phyloP scores from a whole-genome alignment of 2,329 filamentous ascomycete genomes.

The Hymenoscyphus infarciens region DNA sequence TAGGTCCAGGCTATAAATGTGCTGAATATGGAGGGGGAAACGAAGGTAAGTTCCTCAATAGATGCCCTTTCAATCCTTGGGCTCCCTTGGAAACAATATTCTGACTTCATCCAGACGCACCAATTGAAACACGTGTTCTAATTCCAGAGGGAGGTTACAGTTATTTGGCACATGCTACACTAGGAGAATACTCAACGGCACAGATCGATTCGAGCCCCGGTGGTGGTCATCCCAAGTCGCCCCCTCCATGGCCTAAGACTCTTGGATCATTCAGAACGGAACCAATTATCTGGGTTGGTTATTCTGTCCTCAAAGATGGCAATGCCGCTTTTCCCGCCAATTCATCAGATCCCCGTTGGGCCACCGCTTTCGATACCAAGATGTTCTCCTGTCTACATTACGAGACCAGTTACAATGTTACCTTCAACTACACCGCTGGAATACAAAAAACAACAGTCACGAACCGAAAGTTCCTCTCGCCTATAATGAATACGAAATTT shows the following conservation, averaged over 20 bases:
- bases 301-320: slow-evolving; percentile 2
- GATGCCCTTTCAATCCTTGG: not conserved
- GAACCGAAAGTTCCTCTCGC: not conserved
- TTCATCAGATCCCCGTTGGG: slow-evolving; percentile 2
- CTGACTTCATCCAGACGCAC: slow-evolving; percentile 3
- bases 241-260: not conserved
- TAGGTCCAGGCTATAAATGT: slow-evolving; percentile 11
- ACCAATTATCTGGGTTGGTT: slow-evolving; percentile 9
- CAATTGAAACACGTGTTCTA: not conserved
- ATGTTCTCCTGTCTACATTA: slow-evolving; percentile 7
- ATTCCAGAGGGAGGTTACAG: slow-evolving; percentile 1
- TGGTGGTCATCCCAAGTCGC: not conserved
- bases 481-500: slow-evolving; percentile 6
- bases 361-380: not conserved
- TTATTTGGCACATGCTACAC: slow-evolving; percentile 3
- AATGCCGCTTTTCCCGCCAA: not conserved
- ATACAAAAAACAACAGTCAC: slow-evolving; percentile 3
- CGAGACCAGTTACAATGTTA: slow-evolving; percentile 5
- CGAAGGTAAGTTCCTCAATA: not conserved
- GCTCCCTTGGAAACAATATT: not conserved
- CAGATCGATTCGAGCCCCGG: not conserved
- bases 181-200: slow-evolving; percentile 2
- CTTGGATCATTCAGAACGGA: slow-evolving; percentile 8
- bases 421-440: slow-evolving; percentile 4
- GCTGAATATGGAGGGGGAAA: not conserved